phyloP scores from a whole-genome alignment of 257 asterid species.

The Knoxia roxburghii region DNA sequence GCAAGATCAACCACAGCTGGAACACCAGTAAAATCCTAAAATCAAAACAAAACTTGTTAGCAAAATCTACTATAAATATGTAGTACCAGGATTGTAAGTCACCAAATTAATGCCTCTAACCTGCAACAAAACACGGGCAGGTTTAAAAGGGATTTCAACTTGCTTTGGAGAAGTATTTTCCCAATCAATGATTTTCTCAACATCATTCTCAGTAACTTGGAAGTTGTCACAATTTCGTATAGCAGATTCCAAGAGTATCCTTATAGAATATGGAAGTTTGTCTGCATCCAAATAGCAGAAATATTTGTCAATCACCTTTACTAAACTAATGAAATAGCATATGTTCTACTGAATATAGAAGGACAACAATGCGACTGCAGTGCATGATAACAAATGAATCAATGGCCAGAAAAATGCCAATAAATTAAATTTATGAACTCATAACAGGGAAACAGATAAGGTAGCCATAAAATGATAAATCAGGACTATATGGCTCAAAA shows the following conservation, averaged over 20 bases:
- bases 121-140: conserved; percentile 91
- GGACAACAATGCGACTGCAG: not conserved
- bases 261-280: conserved; percentile 71
- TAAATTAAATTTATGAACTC: not conserved
- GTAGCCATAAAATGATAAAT: not conserved
- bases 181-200: conserved; percentile 83
- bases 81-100: not conserved
- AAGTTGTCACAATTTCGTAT: conserved; percentile 85
- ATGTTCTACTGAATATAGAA: not conserved
- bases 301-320: too few relatives aligned
- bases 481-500: not conserved
- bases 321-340: not conserved
- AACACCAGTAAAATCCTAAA: conserved; percentile 94
- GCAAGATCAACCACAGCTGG: conserved; percentile 97
- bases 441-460: not conserved
- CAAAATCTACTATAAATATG: not conserved
- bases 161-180: conserved; percentile 69
- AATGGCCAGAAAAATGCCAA: not conserved
- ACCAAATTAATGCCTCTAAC: conserved; percentile 29
- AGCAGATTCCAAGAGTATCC: conserved; percentile 75
- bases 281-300: conserved; percentile 35
- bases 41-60: not conserved
- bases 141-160: conserved; percentile 92
- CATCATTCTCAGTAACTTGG: conserved; percentile 79
- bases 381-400: not conserved